Evolutionary conservation across 495 filamentous ascomycete genomes (phyloP), one percentile per base, ranked within the genome.

Genomic region (Daldinia childiae): DNA sequence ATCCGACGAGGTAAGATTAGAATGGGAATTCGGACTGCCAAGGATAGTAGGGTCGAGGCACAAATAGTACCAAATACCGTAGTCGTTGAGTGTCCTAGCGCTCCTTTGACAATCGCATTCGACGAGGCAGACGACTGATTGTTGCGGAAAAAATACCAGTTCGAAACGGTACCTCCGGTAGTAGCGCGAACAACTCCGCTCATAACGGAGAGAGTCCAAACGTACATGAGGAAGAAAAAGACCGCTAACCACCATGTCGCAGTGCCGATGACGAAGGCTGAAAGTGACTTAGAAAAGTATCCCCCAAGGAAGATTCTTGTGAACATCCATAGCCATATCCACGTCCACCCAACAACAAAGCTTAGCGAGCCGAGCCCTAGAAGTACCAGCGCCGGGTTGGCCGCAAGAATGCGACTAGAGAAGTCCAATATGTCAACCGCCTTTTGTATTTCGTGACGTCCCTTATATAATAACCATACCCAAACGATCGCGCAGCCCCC

Each of bases 101-200:
- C 94, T 17, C 95, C 94, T 58, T 88, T 86, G 45, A 98, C 92
- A 55, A 98, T 89, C 57, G 92, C 89, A 54, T 86, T 85, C 0
- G 92, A 92, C 3, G 91, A 88, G 9, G 92, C 87, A 19, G 91
- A 85, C 11, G 95, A 93, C 38, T 89, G 88, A 24, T 89, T 87
- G 61, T 97, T 90, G 58, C 95, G 92, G 80, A 98, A 95, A 79
- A 98, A 99, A 78, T 99, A 99, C 95, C 95, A 99, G 78, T 99
- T 96, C 19, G 91, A 94, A 38, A 98, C 95, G 11, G 95, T 97
- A 55, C 96, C 96, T 50, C 94, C 94, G 15, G 95, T 97, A 19
- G 94, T 94, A 43, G 93, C 87, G 62, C 95, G 90, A 75, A 98
- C 95, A 21, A 98, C 86, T 32, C 93, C 93, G 30, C 91, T 87